Evolutionary conservation across 73 alveolate species (phyloP), one percentile per base, ranked within the genome.

Genomic region (Stentor roeselii): DNA sequence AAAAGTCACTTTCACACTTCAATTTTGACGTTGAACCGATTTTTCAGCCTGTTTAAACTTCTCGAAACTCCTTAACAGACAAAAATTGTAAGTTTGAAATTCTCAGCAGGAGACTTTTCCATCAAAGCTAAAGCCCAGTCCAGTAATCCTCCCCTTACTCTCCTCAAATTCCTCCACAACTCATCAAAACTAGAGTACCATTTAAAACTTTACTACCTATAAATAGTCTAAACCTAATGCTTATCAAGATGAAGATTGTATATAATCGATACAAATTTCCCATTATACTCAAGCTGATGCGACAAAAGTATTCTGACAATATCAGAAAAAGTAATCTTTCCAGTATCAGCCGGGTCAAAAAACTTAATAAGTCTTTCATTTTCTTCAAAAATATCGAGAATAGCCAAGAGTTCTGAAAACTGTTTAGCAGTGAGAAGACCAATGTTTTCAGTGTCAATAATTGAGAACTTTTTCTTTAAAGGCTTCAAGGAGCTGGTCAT

Each of bases 401-500:
- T 89, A 60, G 76, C 87, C 38, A 97, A 78, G 36, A 97, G 88
- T 78, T 91, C 98, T 83, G 91, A 88, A 85, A 97, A 97, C 87
- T 96, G 96, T 15, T 91, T 83, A 67, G n/a, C 27, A 30, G 41
- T 21, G 34, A 96, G 88, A 32, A 96, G 85, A 4, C 99, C 99
- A 83, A 96, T 93, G 39, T 92, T 88, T 84, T 96, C 98, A 6
- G 82, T 50, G 88, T 97, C 99, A 76, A 93, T 90, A 38, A 87
- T 83, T n/a, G 86, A 92, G 91, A 86, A 93, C 96, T 36, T 93
- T 86, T 59, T 75, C 78, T 39, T 95, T 91, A 89, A 97, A 97
- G 78, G 91, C 93, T 40, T 86, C 90, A 67, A 96, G 85, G 92
- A 93, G 96, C 90, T 97, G 96, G 74, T 95, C 98, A 90, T 96